These are phyloP conservation scores for Kuraishia floccosa DNA, from an alignment of 805 yeast species.

Conservation along the genomic window DNA sequence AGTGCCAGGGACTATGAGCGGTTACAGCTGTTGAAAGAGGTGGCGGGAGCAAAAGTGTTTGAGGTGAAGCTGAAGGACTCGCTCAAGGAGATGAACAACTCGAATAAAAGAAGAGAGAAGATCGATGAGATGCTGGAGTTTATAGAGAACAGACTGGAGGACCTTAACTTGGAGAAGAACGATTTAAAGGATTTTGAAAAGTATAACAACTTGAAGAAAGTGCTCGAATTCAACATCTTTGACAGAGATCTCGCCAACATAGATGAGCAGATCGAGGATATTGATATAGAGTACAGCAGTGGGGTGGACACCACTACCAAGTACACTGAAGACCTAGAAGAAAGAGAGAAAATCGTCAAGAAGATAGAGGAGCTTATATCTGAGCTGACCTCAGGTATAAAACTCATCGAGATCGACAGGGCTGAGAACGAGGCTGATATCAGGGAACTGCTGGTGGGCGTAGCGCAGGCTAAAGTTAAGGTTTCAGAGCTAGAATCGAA, in stretches of 20 bases:
- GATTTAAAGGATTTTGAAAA: slow-evolving; percentile 63
- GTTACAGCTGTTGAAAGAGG: slow-evolving; percentile 70
- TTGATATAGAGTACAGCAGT: slow-evolving; percentile 46
- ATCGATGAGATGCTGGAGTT: slow-evolving; percentile 64
- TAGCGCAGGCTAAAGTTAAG: slow-evolving; percentile 38
- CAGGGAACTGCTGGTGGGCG: slow-evolving; percentile 31
- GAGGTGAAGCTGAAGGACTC: slow-evolving; percentile 76
- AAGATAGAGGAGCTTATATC: slow-evolving; percentile 33
- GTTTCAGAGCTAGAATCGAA: slow-evolving; percentile 29
- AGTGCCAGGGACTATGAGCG: slow-evolving; percentile 84
- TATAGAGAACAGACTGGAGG: slow-evolving; percentile 61
- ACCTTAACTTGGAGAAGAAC: slow-evolving; percentile 69
- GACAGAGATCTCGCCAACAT: slow-evolving; percentile 66
- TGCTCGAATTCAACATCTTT: slow-evolving; percentile 61
- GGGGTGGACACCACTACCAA: slow-evolving; percentile 40
- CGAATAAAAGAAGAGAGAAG: slow-evolving; percentile 57
- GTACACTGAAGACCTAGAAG: slow-evolving; percentile 44
- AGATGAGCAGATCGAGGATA: slow-evolving; percentile 42
- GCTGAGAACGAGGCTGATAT: slow-evolving; percentile 39
- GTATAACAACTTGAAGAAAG: slow-evolving; percentile 56
- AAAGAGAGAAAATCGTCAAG: slow-evolving; percentile 41
- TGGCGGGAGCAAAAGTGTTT: slow-evolving; percentile 90
- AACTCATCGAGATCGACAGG: slow-evolving; percentile 43
- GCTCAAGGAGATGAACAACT: slow-evolving; percentile 62
- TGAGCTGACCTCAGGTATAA: slow-evolving; percentile 33